Conservation (phyloP, 352 stramenopile genomes). For the Globisporangium heterothallicum region DNA sequence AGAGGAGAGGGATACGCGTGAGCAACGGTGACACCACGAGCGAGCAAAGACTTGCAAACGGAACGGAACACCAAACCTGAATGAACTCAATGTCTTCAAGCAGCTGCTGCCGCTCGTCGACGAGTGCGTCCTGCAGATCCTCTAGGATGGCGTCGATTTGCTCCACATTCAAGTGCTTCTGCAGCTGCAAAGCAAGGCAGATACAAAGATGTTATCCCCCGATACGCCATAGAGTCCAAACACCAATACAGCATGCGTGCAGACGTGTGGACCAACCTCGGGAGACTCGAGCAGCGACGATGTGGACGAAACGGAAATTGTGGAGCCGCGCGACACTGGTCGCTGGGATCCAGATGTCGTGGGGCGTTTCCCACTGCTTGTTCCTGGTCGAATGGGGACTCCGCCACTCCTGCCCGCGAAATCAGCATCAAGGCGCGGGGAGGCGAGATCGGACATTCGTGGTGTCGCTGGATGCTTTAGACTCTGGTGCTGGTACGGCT, state of each 20-base stretch:
- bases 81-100: slow-evolving; percentile 85
- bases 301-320: slow-evolving; percentile 49
- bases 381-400: slow-evolving; percentile 43
- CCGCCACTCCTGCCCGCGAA: slow-evolving; percentile 1
- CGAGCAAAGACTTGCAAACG: not conserved
- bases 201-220: not conserved
- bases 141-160: slow-evolving; percentile 69
- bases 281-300: slow-evolving; percentile 54
- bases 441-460: slow-evolving; percentile 32
- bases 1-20: too few species aligned
- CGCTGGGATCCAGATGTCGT: slow-evolving; percentile 40
- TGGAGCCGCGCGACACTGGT: slow-evolving; percentile 61
- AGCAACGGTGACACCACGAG: not conserved
- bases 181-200: slow-evolving; percentile 21
- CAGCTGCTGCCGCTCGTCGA: slow-evolving; percentile 52
- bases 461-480: slow-evolving; percentile 28
- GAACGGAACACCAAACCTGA: slow-evolving; percentile 29
- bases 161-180: slow-evolving; percentile 52
- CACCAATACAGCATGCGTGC: not conserved
- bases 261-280: slow-evolving; percentile 26
- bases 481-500: slow-evolving; percentile 9
- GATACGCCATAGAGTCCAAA: not conserved
- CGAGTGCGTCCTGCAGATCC: slow-evolving; percentile 47
- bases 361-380: slow-evolving; percentile 30
- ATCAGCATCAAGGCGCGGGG: slow-evolving; percentile 12